Evolutionary conservation across 306 rosid species (phyloP).

Genomic region (Oxytropis ochrocephala): DNA sequence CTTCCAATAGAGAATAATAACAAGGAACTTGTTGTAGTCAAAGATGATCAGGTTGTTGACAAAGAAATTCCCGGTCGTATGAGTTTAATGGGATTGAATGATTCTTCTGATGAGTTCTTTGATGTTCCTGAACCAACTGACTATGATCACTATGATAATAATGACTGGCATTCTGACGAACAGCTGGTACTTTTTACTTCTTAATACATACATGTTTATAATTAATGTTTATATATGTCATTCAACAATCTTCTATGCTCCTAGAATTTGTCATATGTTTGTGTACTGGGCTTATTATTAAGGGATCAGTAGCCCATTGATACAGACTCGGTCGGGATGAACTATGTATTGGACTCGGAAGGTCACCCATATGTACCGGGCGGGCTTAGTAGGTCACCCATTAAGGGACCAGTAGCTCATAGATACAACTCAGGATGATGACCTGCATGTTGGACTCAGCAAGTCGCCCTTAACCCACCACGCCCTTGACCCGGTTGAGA

Average conservation of each 20-base stretch:
- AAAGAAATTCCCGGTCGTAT: conserved; percentile 32
- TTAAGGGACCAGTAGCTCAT: too few relatives aligned
- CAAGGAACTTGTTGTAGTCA: conserved; percentile 21
- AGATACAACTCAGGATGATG: too few relatives aligned
- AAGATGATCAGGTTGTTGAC: conserved; percentile 29
- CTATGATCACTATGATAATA: conserved; percentile 39
- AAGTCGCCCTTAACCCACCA: too few relatives aligned
- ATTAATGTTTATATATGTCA: neutral
- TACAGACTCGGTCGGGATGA: too few relatives aligned
- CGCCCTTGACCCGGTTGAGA: too few relatives aligned
- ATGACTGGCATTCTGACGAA: conserved; percentile 54
- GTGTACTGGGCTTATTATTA: too few relatives aligned
- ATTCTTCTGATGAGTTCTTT: conserved; percentile 77
- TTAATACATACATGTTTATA: neutral
- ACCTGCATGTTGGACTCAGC: too few relatives aligned
- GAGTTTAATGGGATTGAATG: conserved; percentile 62
- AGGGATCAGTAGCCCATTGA: too few relatives aligned
- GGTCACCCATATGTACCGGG: too few relatives aligned
- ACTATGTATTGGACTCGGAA: too few relatives aligned
- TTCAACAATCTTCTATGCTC: neutral
- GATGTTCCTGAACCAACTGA: conserved; percentile 82
- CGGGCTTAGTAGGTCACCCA: too few relatives aligned
- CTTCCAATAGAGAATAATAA: conserved; percentile 16
- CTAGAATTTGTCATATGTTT: neutral
- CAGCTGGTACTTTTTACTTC: conserved; percentile 31